These are phyloP conservation scores for Blastobotrys robertii DNA, from an alignment of 805 yeast genomes.

Conservation along the genomic window DNA sequence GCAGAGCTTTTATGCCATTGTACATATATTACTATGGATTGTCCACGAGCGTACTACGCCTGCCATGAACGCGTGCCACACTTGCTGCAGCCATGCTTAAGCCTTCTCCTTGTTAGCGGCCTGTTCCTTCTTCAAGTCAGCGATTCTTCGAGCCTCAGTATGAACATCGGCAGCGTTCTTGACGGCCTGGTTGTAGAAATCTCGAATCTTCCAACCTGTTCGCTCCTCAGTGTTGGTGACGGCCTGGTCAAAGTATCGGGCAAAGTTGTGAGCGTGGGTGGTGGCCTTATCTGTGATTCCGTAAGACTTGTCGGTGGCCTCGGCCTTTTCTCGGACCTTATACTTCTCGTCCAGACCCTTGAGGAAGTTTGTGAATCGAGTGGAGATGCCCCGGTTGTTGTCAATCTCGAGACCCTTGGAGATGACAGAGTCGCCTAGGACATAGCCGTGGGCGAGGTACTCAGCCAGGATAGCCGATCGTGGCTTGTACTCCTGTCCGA, in stretches of 20 bases:
- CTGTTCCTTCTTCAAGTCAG: conserved; percentile 42
- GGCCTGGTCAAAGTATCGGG: conserved; percentile 28
- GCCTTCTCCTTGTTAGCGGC: background rate
- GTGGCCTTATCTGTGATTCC: conserved; percentile 33
- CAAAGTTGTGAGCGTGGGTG: conserved; percentile 16
- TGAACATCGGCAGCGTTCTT: conserved; percentile 57
- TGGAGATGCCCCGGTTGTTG: conserved; percentile 50
- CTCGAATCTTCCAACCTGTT: conserved; percentile 49
- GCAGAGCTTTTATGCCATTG: conserved; percentile 1
- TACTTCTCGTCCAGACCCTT: conserved; percentile 48
- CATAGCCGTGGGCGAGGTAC: conserved; percentile 64
- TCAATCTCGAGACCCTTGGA: conserved; percentile 55
- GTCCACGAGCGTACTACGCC: too few relatives aligned
- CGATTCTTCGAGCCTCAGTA: conserved; percentile 62
- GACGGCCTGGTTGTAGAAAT: conserved; percentile 47
- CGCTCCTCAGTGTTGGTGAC: conserved; percentile 20
- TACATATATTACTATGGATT: too few relatives aligned
- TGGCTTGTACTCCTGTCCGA: conserved; percentile 69
- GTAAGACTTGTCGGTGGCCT: conserved; percentile 33
- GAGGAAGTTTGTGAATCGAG: conserved; percentile 48
- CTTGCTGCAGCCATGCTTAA: background rate
- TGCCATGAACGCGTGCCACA: background rate
- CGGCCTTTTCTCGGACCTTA: conserved; percentile 47
- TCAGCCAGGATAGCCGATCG: conserved; percentile 68
- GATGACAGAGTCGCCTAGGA: conserved; percentile 50